phyloP scores from a whole-genome alignment of 2,329 filamentous ascomycete genomes.

The Nemania sp. region DNA sequence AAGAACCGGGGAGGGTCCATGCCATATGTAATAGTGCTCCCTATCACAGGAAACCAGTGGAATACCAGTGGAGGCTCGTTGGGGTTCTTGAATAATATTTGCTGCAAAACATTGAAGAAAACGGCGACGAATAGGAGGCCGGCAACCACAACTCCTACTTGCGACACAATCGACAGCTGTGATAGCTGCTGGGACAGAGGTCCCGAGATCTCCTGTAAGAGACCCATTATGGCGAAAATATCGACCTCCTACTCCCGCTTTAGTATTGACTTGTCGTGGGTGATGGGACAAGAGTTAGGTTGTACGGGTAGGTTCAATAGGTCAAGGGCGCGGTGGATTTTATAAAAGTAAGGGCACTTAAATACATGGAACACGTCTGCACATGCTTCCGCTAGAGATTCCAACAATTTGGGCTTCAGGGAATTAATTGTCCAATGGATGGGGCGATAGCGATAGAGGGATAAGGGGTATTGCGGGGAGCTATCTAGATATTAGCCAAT shows the following conservation, averaged over 20 bases:
- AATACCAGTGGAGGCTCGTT: constrained; percentile 86
- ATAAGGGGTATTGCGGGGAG: constrained; percentile 35
- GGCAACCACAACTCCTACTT: constrained; percentile 60
- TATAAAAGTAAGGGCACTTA: constrained; percentile 33
- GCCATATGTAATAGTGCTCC: constrained; percentile 92
- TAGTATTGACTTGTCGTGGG: constrained; percentile 14
- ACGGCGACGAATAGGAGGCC: constrained; percentile 68
- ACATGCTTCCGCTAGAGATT: background rate
- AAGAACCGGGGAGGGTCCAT: constrained; percentile 96
- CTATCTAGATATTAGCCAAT: constrained; percentile 36
- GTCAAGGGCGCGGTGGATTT: constrained; percentile 29
- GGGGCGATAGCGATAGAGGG: constrained; percentile 25
- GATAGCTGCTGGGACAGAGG: constrained; percentile 64
- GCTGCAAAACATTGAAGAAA: constrained; percentile 81
- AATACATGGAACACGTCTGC: constrained; percentile 3
- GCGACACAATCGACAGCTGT: constrained; percentile 60
- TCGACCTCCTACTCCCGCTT: constrained; percentile 25
- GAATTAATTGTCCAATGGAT: constrained; percentile 39
- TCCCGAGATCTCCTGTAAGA: constrained; percentile 65
- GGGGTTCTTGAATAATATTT: constrained; percentile 83
- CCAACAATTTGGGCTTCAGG: constrained; percentile 8
- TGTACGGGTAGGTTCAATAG: constrained; percentile 5
- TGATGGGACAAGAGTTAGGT: constrained; percentile 11
- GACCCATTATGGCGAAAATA: constrained; percentile 60
- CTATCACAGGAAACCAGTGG: constrained; percentile 84